Base-by-base conservation (phyloP, 2,329 filamentous ascomycete species). In the Macrophomina pseudophaseolina region DNA sequence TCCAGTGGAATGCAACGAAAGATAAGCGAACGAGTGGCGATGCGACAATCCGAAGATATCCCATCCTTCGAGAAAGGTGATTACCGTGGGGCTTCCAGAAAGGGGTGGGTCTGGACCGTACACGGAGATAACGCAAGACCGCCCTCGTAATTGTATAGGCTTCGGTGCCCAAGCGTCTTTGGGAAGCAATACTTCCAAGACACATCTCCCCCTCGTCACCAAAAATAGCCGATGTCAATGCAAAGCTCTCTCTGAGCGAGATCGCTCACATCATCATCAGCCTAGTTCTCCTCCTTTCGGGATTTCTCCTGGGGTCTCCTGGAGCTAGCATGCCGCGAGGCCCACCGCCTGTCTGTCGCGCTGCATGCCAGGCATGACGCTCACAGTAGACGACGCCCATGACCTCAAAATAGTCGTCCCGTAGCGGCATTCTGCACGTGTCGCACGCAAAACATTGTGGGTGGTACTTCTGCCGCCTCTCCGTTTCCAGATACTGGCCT, bases 391-490 rank as follows among this genome's bases (percentile, higher is more conserved):
- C 88, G 52, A 83, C 85, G 30, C 92, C 92, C 48, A 87, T 88
- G 71, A 97, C 90, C 77, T 98, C 94, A 73, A 95, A 97, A 77
- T 98, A 98, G 69, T 95, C 94, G 52, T 94, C 90, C 23, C 87
- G 86, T 12, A 98, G 83, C 2, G 90, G 87, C 54, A 87, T 80
- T 38, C 88, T 87, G 75, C 94, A 98, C 71, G 92, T 90, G 58
- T 86, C 85, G 75, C 95, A 98, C 58, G 88, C 90, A 80, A 99
- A 92, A 80, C 95, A 99, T 7, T 87, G 84, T 0, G 92, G 88
- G 76, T 99, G 95, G 78, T 93, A 95, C 76, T 97, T 97, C 72
- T 88, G 85, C 40, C 85, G 82, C 46, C 83, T 79, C 72, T 93
- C 91, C 35, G 95, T 96, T 76, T 97, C 93, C 44, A 97, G 84